Percentiles rank a stretch among this genome's conserved stretches.
Evolutionary conservation across 768 basidiomycete genomes (phyloP).

Genomic region (Mycena indigotica): DNA sequence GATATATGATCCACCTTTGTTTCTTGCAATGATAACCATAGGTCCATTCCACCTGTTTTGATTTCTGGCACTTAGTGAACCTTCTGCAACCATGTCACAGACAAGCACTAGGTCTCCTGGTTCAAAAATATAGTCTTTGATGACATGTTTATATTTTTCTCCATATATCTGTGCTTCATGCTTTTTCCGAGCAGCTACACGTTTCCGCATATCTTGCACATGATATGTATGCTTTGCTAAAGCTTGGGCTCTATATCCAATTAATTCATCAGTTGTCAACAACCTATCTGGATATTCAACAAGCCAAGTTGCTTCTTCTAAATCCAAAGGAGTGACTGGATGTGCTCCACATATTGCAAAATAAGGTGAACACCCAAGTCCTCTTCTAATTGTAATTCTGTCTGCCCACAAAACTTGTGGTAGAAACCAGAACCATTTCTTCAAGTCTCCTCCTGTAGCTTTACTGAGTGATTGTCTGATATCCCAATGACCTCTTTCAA

Average conservation of each 20-base stretch:
- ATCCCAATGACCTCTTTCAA: slow-evolving; percentile 36
- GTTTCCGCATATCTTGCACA: slow-evolving; percentile 22
- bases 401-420: slow-evolving; percentile 39
- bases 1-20: not conserved
- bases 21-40: slow-evolving; percentile 18
- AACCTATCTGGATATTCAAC: slow-evolving; percentile 21
- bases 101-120: slow-evolving; percentile 26
- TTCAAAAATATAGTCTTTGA: slow-evolving; percentile 19
- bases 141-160: slow-evolving; percentile 4
- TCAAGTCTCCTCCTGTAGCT: slow-evolving; percentile 25
- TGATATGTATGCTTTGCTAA: slow-evolving; percentile 24
- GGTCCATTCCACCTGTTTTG: slow-evolving; percentile 27
- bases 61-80: slow-evolving; percentile 17
- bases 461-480: slow-evolving; percentile 28
- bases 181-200: slow-evolving; percentile 17
- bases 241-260: slow-evolving; percentile 23
- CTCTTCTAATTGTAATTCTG: slow-evolving; percentile 25
- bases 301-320: slow-evolving; percentile 31
- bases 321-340: slow-evolving; percentile 32
- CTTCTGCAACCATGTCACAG: slow-evolving; percentile 22
- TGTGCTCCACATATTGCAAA: slow-evolving; percentile 35
- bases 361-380: slow-evolving; percentile 32
- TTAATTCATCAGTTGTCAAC: slow-evolving; percentile 25
- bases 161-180: slow-evolving; percentile 24
- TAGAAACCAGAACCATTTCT: slow-evolving; percentile 33